Conservation (phyloP, 257 asterid genomes). For the Phtheirospermum japonicum region DNA sequence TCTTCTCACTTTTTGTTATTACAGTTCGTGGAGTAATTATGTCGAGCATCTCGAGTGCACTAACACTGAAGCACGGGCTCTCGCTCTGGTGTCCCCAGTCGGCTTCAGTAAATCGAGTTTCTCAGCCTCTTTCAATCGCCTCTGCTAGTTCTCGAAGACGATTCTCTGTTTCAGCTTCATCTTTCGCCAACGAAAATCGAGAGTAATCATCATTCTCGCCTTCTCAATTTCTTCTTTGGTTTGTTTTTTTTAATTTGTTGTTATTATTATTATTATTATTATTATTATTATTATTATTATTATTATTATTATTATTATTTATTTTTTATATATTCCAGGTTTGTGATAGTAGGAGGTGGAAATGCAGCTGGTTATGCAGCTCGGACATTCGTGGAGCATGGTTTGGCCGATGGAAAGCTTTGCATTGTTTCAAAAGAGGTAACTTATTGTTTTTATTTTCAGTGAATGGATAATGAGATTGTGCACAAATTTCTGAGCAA, state of each 20-base stretch:
- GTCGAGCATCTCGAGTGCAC: conserved; percentile 50
- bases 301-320: too few species aligned
- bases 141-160: conserved; percentile 50
- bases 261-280: too few species aligned
- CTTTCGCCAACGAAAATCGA: conserved; percentile 81
- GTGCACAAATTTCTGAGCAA: background rate
- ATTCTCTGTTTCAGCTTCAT: conserved; percentile 59
- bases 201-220: conserved; percentile 42
- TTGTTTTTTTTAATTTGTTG: background rate
- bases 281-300: too few species aligned
- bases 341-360: conserved; percentile 92
- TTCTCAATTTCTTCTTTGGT: background rate
- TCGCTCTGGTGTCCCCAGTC: conserved; percentile 60
- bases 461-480: background rate
- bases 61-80: conserved; percentile 64
- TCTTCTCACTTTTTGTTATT: conserved; percentile 10
- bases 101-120: conserved; percentile 44
- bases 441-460: conserved; percentile 8
- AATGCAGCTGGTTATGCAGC: conserved; percentile 97
- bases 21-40: conserved; percentile 48
- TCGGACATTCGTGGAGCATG: conserved; percentile 80
- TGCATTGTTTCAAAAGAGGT: conserved; percentile 97
- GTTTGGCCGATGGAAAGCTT: conserved; percentile 85
- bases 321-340: conserved; percentile 37
- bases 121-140: conserved; percentile 29